Conservation (phyloP, 148 eudicot genomes). For the Camellia sinensis region DNA sequence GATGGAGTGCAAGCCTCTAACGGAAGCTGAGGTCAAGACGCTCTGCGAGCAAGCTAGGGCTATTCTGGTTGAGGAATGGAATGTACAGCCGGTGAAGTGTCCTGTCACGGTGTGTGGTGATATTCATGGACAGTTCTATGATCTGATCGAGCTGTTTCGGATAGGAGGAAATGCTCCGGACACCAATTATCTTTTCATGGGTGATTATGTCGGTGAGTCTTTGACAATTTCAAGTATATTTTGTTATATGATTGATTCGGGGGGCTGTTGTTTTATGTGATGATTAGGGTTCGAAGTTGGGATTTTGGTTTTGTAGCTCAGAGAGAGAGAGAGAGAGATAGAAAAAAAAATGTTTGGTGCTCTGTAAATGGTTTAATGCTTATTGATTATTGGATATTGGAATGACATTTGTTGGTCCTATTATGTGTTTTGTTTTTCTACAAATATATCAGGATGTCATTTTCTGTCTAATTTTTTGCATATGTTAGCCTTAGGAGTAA, state of each 20-base stretch:
- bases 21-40: conserved; percentile 70
- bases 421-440: background rate
- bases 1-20: conserved; percentile 83
- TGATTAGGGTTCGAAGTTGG: background rate
- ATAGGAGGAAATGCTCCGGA: conserved; percentile 87
- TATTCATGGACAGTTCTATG: conserved; percentile 88
- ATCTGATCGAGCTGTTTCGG: conserved; percentile 78
- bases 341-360: too few species aligned
- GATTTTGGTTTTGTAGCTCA: background rate
- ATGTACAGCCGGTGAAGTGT: conserved; percentile 91
- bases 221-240: background rate
- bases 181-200: conserved; percentile 90
- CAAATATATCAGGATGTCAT: background rate
- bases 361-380: background rate
- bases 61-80: conserved; percentile 82
- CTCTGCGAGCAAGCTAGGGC: conserved; percentile 86
- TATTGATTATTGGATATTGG: background rate
- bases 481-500: too few species aligned
- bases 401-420: background rate
- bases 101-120: conserved; percentile 95
- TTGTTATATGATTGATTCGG: conserved; percentile 4
- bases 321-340: background rate
- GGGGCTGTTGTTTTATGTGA: background rate
- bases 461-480: too few species aligned
- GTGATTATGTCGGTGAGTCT: conserved; percentile 81